Conservation (phyloP, 73 alveolate species). For the Urostyla sp. region DNA sequence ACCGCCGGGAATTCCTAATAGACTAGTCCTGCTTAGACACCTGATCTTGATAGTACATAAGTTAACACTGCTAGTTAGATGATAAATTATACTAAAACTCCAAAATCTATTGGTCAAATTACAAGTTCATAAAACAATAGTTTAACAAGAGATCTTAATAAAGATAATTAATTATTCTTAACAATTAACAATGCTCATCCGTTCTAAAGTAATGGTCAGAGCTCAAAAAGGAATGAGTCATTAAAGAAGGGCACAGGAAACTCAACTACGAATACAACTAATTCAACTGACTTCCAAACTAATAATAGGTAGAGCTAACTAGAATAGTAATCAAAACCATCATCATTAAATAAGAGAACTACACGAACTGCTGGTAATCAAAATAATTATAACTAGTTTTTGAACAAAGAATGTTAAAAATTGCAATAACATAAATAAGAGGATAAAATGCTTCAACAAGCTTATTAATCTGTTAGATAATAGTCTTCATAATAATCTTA, state of each 20-base stretch:
- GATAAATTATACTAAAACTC: slow-evolving; percentile 12
- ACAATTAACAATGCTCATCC: background rate
- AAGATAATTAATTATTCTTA: background rate
- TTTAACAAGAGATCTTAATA: slow-evolving; percentile 26
- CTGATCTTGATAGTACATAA: no score
- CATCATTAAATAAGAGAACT: slow-evolving; percentile 34
- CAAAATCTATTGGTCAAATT: slow-evolving; percentile 24
- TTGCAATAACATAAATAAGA: background rate
- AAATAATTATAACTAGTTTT: background rate
- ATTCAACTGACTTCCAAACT: background rate
- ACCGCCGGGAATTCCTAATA: background rate
- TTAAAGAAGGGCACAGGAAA: background rate
- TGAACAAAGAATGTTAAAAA: background rate
- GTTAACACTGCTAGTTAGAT: slow-evolving; percentile 18
- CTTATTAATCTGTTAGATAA: background rate
- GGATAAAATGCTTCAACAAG: background rate
- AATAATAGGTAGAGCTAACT: background rate
- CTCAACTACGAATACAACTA: background rate
- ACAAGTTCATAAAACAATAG: background rate
- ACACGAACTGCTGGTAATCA: background rate
- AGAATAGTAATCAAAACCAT: background rate
- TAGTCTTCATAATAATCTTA: background rate
- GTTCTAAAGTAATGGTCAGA: background rate
- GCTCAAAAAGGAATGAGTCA: background rate
- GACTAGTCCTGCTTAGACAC: no score